Base-by-base conservation (phyloP, 495 filamentous ascomycete species). In the Aspergillus biplanus region DNA sequence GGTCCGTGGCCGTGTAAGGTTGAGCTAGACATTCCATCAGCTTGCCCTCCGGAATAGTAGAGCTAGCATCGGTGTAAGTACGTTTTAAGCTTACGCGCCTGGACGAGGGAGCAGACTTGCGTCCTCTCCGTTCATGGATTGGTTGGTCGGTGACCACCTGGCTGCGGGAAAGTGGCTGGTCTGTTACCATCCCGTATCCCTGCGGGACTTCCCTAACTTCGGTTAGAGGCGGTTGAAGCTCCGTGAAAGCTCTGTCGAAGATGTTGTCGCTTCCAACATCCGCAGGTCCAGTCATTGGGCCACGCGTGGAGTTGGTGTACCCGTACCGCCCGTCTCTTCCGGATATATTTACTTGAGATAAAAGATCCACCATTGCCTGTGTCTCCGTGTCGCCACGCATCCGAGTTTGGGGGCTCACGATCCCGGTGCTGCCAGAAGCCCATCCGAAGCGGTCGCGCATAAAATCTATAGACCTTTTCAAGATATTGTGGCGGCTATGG, bases 401-500 rank as follows among this genome's bases (percentile, higher is more conserved):
- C 68, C 90, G 87, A 37, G 93, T 92, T 72, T 97, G 92, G 12
- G 92, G 92, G 62, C 85, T 90, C 18, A 88, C 86, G 58, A 95
- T 83, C 39, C 79, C 85, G 33, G 87, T 80, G 71, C 81, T 86
- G 66, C 68, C 85, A 68, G 83, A 77, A 21, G 86, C 85, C 92
- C 92, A 96, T 63, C 92, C 92, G 72, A 97, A 82, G 60, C 89
- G 92, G 71, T 97, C 93, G 69, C 91, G 88, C 94, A 99, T 95
- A 71, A 98, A 98, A 75, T 98, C 96, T 64, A 99, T 90, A 13
- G 93, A 96, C 58, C 93, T 83, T 72, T 97, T 97, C 68, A 99
- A 72, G 18, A 97, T 89, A 77, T 92, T 97, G 71, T 98, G 96
- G 52, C 96, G 86, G 70, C 81, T 97, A 69, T 96, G 90, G 33